Conservation (phyloP, 1,284 basidiomycete species). For the Testicularia cyperi region DNA sequence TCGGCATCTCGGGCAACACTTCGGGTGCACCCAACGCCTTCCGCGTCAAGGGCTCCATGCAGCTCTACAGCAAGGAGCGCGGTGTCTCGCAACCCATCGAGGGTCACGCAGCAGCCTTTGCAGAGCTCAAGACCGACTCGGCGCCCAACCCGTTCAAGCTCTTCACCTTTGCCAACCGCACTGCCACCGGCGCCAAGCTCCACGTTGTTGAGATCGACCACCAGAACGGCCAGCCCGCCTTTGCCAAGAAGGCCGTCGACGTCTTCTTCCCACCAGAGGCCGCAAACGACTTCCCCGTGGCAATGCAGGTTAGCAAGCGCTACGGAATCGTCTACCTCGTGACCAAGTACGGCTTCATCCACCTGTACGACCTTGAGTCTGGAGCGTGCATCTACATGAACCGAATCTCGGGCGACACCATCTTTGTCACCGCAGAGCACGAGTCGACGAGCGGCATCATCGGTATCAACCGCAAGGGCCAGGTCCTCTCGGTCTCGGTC, state of each 20-base stretch:
- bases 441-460: constrained; percentile 93
- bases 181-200: constrained; percentile 95
- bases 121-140: constrained; percentile 70
- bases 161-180: constrained; percentile 93
- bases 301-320: constrained; percentile 97
- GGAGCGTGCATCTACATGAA: constrained; percentile 99
- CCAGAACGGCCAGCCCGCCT: constrained; percentile 88
- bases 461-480: constrained; percentile 99
- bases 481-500: constrained; percentile 93
- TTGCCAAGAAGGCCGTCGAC: constrained; percentile 96
- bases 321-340: constrained; percentile 97
- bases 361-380: constrained; percentile 97
- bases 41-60: constrained; percentile 71
- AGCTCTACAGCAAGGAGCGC: constrained; percentile 84
- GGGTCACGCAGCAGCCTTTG: constrained; percentile 95
- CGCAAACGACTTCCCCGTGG: constrained; percentile 98
- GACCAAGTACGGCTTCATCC: constrained; percentile 99
- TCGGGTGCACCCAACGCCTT: constrained; percentile 68
- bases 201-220: constrained; percentile 99
- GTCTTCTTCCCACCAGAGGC: constrained; percentile 99
- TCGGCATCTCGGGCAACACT: constrained; percentile 93
- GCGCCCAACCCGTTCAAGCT: constrained; percentile 67
- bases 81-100: constrained; percentile 98
- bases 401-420: constrained; percentile 98
- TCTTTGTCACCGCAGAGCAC: constrained; percentile 97